Evolutionary conservation across 306 rosid species (phyloP), one percentile per base, ranked within the genome.

Genomic region (Senna siamea): DNA sequence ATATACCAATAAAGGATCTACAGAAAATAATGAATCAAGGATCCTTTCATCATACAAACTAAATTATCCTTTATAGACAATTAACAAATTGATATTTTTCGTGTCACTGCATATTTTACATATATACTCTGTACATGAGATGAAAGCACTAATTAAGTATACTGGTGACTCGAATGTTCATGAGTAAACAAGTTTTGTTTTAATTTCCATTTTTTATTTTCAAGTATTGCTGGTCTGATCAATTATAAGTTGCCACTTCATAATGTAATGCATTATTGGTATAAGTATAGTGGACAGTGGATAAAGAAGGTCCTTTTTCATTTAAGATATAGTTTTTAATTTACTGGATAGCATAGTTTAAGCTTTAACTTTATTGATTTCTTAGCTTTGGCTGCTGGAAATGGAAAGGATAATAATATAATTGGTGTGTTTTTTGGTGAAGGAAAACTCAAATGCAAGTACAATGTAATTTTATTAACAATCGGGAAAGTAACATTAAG

Each of bases 331-430:
- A 9, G 5, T 10, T 50, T 30, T 50, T 6, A 30, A 28, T n/a
- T 48, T 1, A 61, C 7, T 58, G 34, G 78, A 80, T 69, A 59
- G 64, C 66, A 26, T 71, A 77, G 12, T 70, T 65, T 66, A 75
- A 64, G 20, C 19, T 30, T 56, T 46, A 70, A 47, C 50, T 57
- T 77, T 48, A 22, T 78, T 37, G 1, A 23, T 64, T 59, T 47
- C 44, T 26, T 13, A 48, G 30, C 30, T 26, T 26, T 37, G 28
- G 38, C 67, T 38, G 59, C 34, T 19, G 68, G 35, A 53, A 34
- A 34, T 18, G 11, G 37, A 70, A 13, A 17, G 59, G 73, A 68
- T 32, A 50, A 50, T 68, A 32, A 13, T 5, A 32, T 17, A 44
- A 44, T 20, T 50, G 57, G 57, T 4, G 41, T 5, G 3, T 6